Evolutionary conservation across 2,329 filamentous ascomycete genomes (phyloP).

Genomic region (Aspergillus sp.): DNA sequence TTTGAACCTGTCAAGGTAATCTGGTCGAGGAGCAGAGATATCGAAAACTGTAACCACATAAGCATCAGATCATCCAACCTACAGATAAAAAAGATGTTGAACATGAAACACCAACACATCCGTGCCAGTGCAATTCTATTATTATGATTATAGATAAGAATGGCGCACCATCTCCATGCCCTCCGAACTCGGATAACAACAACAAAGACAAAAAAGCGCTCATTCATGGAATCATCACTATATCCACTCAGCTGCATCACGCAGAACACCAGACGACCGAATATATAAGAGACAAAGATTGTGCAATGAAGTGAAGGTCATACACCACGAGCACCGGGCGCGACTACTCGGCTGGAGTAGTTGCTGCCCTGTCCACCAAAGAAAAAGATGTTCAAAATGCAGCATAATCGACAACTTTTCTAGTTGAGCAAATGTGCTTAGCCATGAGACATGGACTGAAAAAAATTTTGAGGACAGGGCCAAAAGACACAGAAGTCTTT

Average conservation of each 20-base stretch:
- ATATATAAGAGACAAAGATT: constrained; percentile 6
- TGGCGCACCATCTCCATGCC: not conserved
- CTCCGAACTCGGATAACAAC: not conserved
- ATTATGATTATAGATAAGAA: constrained; percentile 14
- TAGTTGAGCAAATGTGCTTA: constrained; percentile 1
- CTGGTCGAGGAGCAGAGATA: not conserved
- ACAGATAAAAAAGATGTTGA: not conserved
- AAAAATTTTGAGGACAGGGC: not conserved
- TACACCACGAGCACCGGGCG: constrained; percentile 6
- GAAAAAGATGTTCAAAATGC: not conserved
- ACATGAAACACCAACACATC: constrained; percentile 3
- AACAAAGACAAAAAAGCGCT: constrained; percentile 1
- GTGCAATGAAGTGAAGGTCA: constrained; percentile 12
- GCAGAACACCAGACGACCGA: constrained; percentile 10
- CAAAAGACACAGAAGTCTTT: not conserved
- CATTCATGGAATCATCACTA: constrained; percentile 14
- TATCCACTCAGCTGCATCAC: constrained; percentile 15
- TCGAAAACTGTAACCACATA: not conserved
- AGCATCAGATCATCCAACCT: not conserved
- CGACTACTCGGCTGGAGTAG: not conserved
- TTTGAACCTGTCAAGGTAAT: constrained; percentile 5
- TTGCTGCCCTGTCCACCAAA: not conserved
- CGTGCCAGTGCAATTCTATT: constrained; percentile 7
- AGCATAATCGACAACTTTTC: not conserved
- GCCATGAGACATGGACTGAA: not conserved